Conservation (phyloP, 768 basidiomycete species). For the Atractiella rhizophila region DNA sequence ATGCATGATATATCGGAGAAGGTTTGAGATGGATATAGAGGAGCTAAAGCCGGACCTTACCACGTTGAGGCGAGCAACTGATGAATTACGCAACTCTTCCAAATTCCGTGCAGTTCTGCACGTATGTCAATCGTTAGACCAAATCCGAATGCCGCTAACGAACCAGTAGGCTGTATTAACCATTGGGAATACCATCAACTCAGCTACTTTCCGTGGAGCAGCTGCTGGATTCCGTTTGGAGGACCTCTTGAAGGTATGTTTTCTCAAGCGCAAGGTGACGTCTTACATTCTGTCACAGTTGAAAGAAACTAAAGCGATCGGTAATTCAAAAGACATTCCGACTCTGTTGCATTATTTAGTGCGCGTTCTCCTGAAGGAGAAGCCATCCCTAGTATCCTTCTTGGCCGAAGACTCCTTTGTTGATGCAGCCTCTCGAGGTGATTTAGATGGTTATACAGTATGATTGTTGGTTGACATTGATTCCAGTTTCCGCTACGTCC, state of each 20-base stretch:
- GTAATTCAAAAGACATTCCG: conserved; percentile 44
- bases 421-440: conserved; percentile 59
- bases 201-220: conserved; percentile 53
- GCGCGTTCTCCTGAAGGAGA: conserved; percentile 38
- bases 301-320: conserved; percentile 33
- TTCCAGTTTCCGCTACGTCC: conserved; percentile 45
- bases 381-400: conserved; percentile 40
- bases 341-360: conserved; percentile 83
- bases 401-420: conserved; percentile 56
- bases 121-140: conserved; percentile 21
- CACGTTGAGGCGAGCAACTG: conserved; percentile 41
- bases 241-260: conserved; percentile 44
- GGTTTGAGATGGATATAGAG: conserved; percentile 53
- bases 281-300: conserved; percentile 28
- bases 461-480: neutral
- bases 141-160: neutral
- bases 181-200: conserved; percentile 62
- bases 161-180: conserved; percentile 35
- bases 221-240: conserved; percentile 67
- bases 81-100: conserved; percentile 37
- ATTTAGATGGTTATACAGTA: conserved; percentile 7
- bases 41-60: conserved; percentile 62
- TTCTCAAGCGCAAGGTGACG: neutral
- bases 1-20: conserved; percentile 61
- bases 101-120: conserved; percentile 47